Conservation (phyloP, 2,329 filamentous ascomycete genomes). For the Alternaria infectoria region DNA sequence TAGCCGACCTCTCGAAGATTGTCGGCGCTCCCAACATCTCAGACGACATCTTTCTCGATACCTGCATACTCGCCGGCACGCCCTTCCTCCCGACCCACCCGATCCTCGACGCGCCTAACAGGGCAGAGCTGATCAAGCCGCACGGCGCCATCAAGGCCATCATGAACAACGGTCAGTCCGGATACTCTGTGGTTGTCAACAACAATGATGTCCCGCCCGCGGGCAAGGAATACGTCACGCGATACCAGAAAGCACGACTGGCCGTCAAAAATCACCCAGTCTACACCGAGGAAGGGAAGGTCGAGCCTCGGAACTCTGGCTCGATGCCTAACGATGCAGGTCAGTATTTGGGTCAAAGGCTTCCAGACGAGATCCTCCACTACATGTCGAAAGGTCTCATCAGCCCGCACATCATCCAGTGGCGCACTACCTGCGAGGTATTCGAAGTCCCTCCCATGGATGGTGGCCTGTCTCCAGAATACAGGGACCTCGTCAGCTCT, state of each 20-base stretch:
- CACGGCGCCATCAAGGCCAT: constrained; percentile 81
- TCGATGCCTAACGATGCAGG: constrained; percentile 82
- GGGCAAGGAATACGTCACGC: constrained; percentile 79
- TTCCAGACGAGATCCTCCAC: constrained; percentile 88
- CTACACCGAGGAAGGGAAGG: constrained; percentile 76
- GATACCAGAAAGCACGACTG: constrained; percentile 85
- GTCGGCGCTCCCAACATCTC: constrained; percentile 56
- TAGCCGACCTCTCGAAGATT: constrained; percentile 65
- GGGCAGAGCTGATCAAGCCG: constrained; percentile 64
- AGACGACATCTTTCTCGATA: constrained; percentile 81
- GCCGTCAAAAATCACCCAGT: constrained; percentile 87
- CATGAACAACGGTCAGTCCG: constrained; percentile 68
- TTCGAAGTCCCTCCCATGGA: constrained; percentile 84
- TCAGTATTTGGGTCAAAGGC: constrained; percentile 85
- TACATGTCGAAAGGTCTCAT: constrained; percentile 87
- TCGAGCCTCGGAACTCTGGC: constrained; percentile 75
- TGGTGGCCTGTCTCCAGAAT: constrained; percentile 78
- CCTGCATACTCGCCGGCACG: constrained; percentile 81
- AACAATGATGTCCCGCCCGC: constrained; percentile 80
- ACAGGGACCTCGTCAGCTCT: constrained; percentile 76
- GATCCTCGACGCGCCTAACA: constrained; percentile 68
- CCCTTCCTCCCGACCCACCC: constrained; percentile 82
- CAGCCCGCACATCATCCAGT: constrained; percentile 78
- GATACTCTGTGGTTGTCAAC: constrained; percentile 74
- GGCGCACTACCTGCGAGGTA: constrained; percentile 80